A percentile compares a stretch with the other conserved stretches of the same genome.
Conservation (phyloP, 805 yeast genomes). For the Kodamaea restingae region DNA sequence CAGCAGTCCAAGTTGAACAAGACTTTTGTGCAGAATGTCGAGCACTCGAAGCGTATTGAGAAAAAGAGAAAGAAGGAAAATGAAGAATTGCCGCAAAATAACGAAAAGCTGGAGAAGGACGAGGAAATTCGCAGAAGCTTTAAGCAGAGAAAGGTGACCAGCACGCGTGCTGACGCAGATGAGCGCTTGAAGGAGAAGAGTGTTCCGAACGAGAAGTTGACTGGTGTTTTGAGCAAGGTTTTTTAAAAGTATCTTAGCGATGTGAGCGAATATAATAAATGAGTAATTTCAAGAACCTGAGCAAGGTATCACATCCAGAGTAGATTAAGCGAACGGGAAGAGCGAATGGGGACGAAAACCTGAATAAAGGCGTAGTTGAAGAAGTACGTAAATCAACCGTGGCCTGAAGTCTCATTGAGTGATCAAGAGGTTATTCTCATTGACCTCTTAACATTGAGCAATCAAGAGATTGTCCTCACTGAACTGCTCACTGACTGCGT, state of each 20-base stretch:
- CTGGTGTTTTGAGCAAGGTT: conserved; percentile 50
- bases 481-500: too few relatives aligned
- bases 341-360: too few relatives aligned
- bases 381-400: too few relatives aligned
- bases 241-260: conserved; percentile 28
- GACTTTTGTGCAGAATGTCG: conserved; percentile 77
- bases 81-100: too few relatives aligned
- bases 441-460: too few relatives aligned
- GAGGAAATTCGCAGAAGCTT: conserved; percentile 53
- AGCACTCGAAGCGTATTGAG: conserved; percentile 74
- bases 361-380: too few relatives aligned
- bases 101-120: conserved; percentile 16
- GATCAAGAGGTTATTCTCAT: too few relatives aligned
- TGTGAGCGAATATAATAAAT: not conserved
- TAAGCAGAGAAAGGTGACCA: conserved; percentile 64
- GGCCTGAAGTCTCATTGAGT: too few relatives aligned
- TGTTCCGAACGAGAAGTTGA: conserved; percentile 37
- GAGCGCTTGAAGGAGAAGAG: conserved; percentile 40
- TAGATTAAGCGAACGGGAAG: too few relatives aligned
- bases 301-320: too few relatives aligned
- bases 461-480: too few relatives aligned
- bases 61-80: conserved; percentile 49
- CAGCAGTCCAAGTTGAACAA: conserved; percentile 87
- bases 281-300: not conserved
- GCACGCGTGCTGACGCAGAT: conserved; percentile 63